phyloP scores from a whole-genome alignment of 345 rosid species.

The Syzygium oleosum region DNA sequence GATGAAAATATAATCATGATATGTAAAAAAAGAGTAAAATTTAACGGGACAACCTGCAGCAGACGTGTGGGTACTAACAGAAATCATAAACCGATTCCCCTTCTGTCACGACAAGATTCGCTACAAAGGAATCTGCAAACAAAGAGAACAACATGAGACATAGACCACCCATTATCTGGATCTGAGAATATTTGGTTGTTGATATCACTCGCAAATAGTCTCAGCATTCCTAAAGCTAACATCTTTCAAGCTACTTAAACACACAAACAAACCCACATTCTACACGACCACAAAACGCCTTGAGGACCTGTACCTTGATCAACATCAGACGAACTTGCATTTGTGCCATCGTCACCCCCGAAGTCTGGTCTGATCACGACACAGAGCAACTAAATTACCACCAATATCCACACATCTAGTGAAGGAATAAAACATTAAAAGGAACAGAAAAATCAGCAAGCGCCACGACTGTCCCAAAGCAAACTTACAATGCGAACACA shows the following conservation, averaged over 20 bases:
- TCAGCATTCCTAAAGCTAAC: too few relatives aligned
- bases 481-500: slow-evolving; percentile 54
- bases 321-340: slow-evolving; percentile 11
- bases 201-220: too few relatives aligned
- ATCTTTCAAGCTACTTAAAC: too few relatives aligned
- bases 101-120: slow-evolving; percentile 52
- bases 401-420: neutral
- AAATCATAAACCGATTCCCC: slow-evolving; percentile 90
- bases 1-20: neutral
- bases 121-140: slow-evolving; percentile 67
- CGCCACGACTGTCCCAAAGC: too few relatives aligned
- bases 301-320: slow-evolving; percentile 27
- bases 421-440: too few relatives aligned
- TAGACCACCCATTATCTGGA: too few relatives aligned
- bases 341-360: slow-evolving; percentile 10
- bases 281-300: neutral
- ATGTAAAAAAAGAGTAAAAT: neutral
- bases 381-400: neutral
- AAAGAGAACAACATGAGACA: neutral
- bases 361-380: slow-evolving; percentile 34
- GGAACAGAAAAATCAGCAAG: too few relatives aligned
- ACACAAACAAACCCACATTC: too few relatives aligned
- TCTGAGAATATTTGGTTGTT: too few relatives aligned
- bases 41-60: slow-evolving; percentile 49
- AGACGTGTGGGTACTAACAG: slow-evolving; percentile 92